Conservation (phyloP, 306 rosid genomes). For the Aeschynomene evenia region DNA sequence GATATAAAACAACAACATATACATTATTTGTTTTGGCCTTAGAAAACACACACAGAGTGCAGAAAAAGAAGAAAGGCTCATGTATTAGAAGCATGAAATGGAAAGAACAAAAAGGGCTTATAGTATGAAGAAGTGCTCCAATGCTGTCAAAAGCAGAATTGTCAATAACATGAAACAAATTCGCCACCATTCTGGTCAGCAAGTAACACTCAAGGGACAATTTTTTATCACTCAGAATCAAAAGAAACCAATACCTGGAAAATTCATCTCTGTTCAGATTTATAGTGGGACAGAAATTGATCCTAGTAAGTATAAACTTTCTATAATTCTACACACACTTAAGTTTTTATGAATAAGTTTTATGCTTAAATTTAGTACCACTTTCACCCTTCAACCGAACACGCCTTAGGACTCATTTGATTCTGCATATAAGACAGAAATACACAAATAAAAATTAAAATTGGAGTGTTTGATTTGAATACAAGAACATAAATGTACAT, state of each 20-base stretch:
- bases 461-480: too few species aligned
- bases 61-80: background rate
- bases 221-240: conserved; percentile 28
- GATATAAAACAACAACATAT: background rate
- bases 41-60: background rate
- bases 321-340: too few species aligned
- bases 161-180: conserved; percentile 3
- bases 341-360: too few species aligned
- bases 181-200: conserved; percentile 5
- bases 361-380: too few species aligned
- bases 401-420: too few species aligned
- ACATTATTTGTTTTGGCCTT: background rate
- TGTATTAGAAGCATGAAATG: conserved; percentile 22
- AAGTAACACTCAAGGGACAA: conserved; percentile 37
- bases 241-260: conserved; percentile 47
- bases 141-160: conserved; percentile 25
- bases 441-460: too few species aligned
- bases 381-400: too few species aligned
- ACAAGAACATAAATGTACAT: too few species aligned
- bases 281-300: conserved; percentile 56
- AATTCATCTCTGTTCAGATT: conserved; percentile 50
- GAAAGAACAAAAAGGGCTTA: background rate
- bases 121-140: conserved; percentile 1
- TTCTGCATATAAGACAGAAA: too few species aligned
- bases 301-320: conserved; percentile 43